A percentile compares a stretch with the other conserved stretches of the same genome.
Conservation (phyloP, 2,329 filamentous ascomycete genomes). For the Rutstroemia sp. region DNA sequence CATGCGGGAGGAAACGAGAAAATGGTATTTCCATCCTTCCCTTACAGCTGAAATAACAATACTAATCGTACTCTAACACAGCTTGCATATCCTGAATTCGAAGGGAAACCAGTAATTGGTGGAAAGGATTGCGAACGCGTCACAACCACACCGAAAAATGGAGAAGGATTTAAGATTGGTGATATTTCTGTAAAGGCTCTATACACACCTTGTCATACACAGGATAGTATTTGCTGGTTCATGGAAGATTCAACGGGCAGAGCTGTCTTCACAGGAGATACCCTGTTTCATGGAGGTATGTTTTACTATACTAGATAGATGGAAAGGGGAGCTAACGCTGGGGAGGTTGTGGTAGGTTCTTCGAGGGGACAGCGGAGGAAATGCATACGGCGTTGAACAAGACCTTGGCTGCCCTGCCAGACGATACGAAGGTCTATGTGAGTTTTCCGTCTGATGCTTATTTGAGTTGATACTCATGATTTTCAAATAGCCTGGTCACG, state of each 20-base stretch:
- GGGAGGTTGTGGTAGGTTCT: constrained; percentile 86
- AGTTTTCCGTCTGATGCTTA: constrained; percentile 29
- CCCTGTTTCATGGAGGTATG: constrained; percentile 83
- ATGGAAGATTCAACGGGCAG: constrained; percentile 72
- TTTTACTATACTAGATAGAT: not conserved
- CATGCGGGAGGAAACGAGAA: constrained; percentile 88
- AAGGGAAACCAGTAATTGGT: constrained; percentile 63
- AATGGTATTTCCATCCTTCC: constrained; percentile 44
- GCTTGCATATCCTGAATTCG: constrained; percentile 22
- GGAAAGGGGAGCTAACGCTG: not conserved
- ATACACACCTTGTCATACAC: constrained; percentile 97
- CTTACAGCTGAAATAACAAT: not conserved
- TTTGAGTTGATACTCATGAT: constrained; percentile 5
- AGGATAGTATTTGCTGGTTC: constrained; percentile 95
- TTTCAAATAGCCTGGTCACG: constrained; percentile 69
- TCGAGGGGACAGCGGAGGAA: constrained; percentile 80
- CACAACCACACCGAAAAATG: constrained; percentile 66
- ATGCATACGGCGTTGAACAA: constrained; percentile 93
- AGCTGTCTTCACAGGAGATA: constrained; percentile 93
- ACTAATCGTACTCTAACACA: constrained; percentile 4
- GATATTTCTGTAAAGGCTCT: constrained; percentile 75
- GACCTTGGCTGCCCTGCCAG: constrained; percentile 70
- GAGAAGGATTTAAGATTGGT: constrained; percentile 74
- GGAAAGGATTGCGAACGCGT: constrained; percentile 81
- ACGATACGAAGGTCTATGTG: constrained; percentile 88